Percentiles rank a stretch among this genome's conserved stretches.
Evolutionary conservation across 148 eudicot genomes (phyloP).

Genomic region (Chenopodium suecicum): DNA sequence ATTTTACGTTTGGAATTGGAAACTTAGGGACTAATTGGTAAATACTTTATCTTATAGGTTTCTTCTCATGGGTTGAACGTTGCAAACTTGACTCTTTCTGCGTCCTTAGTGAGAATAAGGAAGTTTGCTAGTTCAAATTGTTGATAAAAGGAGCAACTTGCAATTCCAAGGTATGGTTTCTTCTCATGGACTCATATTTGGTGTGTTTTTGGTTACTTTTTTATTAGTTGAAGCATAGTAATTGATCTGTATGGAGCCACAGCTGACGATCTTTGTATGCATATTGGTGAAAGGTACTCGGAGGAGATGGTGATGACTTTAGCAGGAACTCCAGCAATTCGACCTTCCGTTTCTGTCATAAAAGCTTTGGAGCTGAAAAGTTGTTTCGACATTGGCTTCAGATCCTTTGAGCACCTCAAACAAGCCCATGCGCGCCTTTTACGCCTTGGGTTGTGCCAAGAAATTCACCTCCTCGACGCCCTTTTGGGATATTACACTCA

Average conservation of each 20-base stretch:
- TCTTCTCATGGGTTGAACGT: neutral
- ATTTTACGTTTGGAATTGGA: neutral
- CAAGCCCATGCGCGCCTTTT: constrained; percentile 48
- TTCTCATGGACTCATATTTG: neutral
- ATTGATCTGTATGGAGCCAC: neutral
- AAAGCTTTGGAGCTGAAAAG: constrained; percentile 26
- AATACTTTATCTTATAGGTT: neutral
- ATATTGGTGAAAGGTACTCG: neutral
- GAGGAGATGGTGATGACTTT: neutral
- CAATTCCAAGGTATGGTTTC: neutral
- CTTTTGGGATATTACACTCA: constrained; percentile 37
- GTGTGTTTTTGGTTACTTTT: neutral
- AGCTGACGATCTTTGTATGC: neutral
- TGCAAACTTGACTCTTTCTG: neutral
- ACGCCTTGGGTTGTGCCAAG: constrained; percentile 37
- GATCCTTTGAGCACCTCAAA: constrained; percentile 42
- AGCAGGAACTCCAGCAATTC: neutral
- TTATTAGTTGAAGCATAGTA: too few species aligned
- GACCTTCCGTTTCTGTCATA: constrained; percentile 1
- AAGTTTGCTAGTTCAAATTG: neutral
- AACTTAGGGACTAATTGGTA: neutral
- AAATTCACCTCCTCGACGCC: constrained; percentile 38
- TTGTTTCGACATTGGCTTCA: constrained; percentile 30
- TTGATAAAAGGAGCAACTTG: neutral
- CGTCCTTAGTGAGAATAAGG: neutral